A percentile compares a stretch with the other conserved stretches of the same genome.
phyloP scores from a whole-genome alignment of 495 filamentous ascomycete genomes.

The Diplogelasinospora grovesii region DNA sequence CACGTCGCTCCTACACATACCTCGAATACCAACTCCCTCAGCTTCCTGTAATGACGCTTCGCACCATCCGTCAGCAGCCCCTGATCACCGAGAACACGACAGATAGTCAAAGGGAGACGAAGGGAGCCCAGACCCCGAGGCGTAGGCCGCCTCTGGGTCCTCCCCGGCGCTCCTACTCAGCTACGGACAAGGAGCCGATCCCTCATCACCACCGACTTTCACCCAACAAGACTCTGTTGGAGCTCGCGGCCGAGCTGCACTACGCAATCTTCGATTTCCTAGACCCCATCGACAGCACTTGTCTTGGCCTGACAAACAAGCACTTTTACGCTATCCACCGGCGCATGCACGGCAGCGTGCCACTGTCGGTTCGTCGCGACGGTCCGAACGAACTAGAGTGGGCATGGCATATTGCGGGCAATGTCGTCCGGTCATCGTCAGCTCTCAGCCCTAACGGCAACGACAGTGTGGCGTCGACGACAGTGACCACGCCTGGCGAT shows the following conservation, averaged over 20 bases:
- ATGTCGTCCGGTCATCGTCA: constrained; percentile 16
- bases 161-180: constrained; percentile 40
- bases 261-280: constrained; percentile 48
- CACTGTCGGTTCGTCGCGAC: constrained; percentile 39
- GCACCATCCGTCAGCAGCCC: constrained; percentile 14
- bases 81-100: neutral
- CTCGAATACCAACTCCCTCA: constrained; percentile 24
- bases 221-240: constrained; percentile 28
- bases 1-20: constrained; percentile 28
- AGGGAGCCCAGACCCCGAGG: constrained; percentile 1
- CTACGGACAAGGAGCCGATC: constrained; percentile 41
- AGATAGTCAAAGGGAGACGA: neutral
- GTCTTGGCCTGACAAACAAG: constrained; percentile 45
- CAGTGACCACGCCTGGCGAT: constrained; percentile 2
- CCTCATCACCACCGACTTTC: constrained; percentile 34
- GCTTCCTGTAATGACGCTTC: constrained; percentile 11
- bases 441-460: constrained; percentile 1
- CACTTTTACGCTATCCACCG: constrained; percentile 48
- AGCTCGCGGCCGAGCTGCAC: constrained; percentile 54
- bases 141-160: constrained; percentile 23
- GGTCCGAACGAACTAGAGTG: constrained; percentile 51
- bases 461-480: constrained; percentile 9
- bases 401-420: constrained; percentile 45
- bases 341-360: constrained; percentile 41
- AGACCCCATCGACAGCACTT: constrained; percentile 48